Percentiles rank a stretch among this genome's conserved stretches.
Conservation (phyloP, 495 filamentous ascomycete genomes). For the Penicillium ucsense region DNA sequence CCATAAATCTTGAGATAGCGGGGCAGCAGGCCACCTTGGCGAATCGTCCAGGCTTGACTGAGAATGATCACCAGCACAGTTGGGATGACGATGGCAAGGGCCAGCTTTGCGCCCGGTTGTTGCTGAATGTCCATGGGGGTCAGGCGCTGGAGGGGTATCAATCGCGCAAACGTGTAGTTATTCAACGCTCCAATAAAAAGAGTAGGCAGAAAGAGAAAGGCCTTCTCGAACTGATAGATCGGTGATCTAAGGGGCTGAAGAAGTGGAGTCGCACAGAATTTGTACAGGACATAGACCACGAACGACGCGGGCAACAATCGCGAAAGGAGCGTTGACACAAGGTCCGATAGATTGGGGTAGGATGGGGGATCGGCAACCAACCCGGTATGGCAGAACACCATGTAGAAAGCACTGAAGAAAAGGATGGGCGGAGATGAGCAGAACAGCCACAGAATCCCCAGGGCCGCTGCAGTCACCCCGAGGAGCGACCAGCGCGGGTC, state of each 20-base stretch:
- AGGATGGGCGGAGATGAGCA: conserved; percentile 57
- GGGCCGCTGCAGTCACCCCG: conserved; percentile 60
- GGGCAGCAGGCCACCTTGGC: conserved; percentile 59
- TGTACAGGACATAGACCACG: conserved; percentile 63
- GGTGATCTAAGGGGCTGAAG: conserved; percentile 49
- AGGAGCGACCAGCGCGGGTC: conserved; percentile 70
- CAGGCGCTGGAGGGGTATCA: conserved; percentile 72
- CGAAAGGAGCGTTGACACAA: conserved; percentile 61
- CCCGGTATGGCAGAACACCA: conserved; percentile 69
- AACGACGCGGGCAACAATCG: conserved; percentile 72
- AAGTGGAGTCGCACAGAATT: conserved; percentile 48
- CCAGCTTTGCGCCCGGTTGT: conserved; percentile 67
- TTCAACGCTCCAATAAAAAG: conserved; percentile 73
- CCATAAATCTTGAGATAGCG: conserved; percentile 66
- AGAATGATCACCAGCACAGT: conserved; percentile 48
- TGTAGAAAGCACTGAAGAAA: conserved; percentile 62
- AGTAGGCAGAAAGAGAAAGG: conserved; percentile 61
- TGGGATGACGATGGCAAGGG: conserved; percentile 57
- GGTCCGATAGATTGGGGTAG: conserved; percentile 40
- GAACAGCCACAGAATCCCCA: conserved; percentile 55
- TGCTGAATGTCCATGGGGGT: conserved; percentile 65
- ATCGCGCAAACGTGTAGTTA: conserved; percentile 70
- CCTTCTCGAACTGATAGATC: conserved; percentile 55
- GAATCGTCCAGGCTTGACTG: conserved; percentile 67
- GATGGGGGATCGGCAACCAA: conserved; percentile 68